Evolutionary conservation across 768 basidiomycete species (phyloP).

Genomic region (Pisolithus albus): DNA sequence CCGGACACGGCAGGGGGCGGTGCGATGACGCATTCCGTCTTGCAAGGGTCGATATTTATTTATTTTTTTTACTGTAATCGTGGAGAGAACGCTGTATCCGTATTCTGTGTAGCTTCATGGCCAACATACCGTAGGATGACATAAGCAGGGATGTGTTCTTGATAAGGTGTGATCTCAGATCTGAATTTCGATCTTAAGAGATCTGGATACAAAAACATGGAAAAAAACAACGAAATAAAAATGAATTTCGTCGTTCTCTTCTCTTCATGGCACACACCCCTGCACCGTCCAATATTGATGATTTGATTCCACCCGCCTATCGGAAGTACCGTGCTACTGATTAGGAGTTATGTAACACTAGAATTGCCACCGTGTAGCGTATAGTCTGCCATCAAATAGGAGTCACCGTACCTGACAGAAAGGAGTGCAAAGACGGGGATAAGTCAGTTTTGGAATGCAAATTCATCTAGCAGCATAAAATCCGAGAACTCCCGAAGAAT

Average conservation of each 20-base stretch:
- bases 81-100: background rate
- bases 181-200: background rate
- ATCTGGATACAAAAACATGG: background rate
- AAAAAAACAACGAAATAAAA: background rate
- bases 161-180: constrained; percentile 1
- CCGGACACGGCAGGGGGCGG: background rate
- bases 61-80: constrained; percentile 28
- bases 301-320: too few relatives aligned
- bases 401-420: too few relatives aligned
- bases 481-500: too few relatives aligned
- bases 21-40: constrained; percentile 1
- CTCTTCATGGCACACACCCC: constrained; percentile 18
- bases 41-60: constrained; percentile 23
- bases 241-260: constrained; percentile 3
- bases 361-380: too few relatives aligned
- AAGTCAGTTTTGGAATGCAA: too few relatives aligned
- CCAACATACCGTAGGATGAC: background rate
- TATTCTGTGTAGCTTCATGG: background rate
- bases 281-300: constrained; percentile 23
- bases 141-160: background rate
- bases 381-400: too few relatives aligned
- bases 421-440: too few relatives aligned
- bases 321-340: too few relatives aligned
- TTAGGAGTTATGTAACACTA: too few relatives aligned
- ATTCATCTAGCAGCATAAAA: too few relatives aligned